Evolutionary conservation across 441 rosid species (phyloP), one percentile per base, ranked within the genome.

Genomic region (Erodium texanum): DNA sequence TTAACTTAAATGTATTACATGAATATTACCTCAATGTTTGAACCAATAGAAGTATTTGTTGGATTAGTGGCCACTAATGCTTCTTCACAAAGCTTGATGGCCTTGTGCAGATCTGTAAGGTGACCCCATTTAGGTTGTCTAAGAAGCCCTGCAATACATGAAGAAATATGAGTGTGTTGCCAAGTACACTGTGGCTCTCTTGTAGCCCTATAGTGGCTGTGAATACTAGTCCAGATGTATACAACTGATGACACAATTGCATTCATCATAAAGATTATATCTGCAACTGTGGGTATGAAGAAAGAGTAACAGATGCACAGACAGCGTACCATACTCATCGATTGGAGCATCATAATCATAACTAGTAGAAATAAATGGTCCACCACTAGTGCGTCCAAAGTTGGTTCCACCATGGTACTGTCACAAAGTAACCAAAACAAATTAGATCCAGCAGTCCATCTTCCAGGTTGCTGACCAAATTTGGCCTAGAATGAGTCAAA

Each of bases 351-450:
- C 91, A 74, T 88, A 88, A 68, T 88, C 94, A 71, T 88, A 88
- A 75, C 87, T 84, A 66, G 94, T 88, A 52, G 88, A 41, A 62
- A 88, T 88, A 59, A 88, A 86, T 15, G 94, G 94, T 72, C 94
- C 94, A 66, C 99, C 97, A 75, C 74, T 69, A 48, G 83, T 78
- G 64, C 88, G 85, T 63, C 72, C 91, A 64, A 88, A 88, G 83
- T 88, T 88, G 20, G 94, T 86, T 65, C 94, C 94, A 62, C 94
- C 94, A 10, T 88, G 88, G 71, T 88, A 88, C 94, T 88, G 75
- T 69, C 43, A 38, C 62, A 24, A 66, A 15, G 56, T 19, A 77
- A 68, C 72, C 54, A 66, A 74, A 67, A 68, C 24, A 71, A 71
- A 71, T 62, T 67, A 68, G 27, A 48, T 48, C 7, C 19, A 65